Base-by-base conservation (phyloP, 2,329 filamentous ascomycete genomes). In the Colletotrichum sidae region DNA sequence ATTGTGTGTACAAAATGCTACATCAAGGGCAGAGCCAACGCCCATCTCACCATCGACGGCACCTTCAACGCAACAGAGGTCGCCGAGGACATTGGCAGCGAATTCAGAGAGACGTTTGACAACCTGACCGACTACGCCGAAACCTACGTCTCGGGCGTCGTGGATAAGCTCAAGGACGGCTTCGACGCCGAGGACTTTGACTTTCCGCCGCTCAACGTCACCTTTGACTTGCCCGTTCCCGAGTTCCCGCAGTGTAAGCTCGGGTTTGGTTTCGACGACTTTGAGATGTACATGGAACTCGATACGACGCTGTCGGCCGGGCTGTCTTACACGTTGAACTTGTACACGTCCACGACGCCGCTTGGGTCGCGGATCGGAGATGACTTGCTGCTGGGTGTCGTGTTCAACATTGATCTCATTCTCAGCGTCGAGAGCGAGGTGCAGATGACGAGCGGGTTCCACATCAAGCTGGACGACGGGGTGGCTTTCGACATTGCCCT, bases 371-470 rank as follows among this genome's bases (percentile, higher is more conserved):
- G 72, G 0, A 60, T 83, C 4, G 73, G 76, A 4, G 74, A 80
- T 2, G 66, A 83, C 0, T 72, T 80, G 25, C 65, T 86, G 0
- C 56, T 65, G 7, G 86, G 86, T 0, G 73, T 83, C 1, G 72
- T 85, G 1, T 81, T 86, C 46, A 75, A 76, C 0, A 73, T 87
- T 1, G 85, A 88, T 57, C 74, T 89, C 13, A 83, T 88, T 33
- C 69, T 88, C 34, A 80, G 74, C 12, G 80, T 79, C 0, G 77
- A 85, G 2, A 76, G 76, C 0, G 74, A 80, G 46, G 76, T 88
- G 25, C 79, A 83, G 35, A 82, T 89, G 11, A 82, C 77, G 53
- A 83, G 77, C 15, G 86, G 86, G 0, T 82, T 89, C 39, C 86
- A 88, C 67, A 77, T 88, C 57, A 79, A 80, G 55, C 72, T 88